A percentile compares a stretch with the other conserved stretches of the same genome.
These are phyloP conservation scores for Bipolaris victoriae DNA, from an alignment of 2,329 filamentous ascomycete genomes.

Conservation along the genomic window DNA sequence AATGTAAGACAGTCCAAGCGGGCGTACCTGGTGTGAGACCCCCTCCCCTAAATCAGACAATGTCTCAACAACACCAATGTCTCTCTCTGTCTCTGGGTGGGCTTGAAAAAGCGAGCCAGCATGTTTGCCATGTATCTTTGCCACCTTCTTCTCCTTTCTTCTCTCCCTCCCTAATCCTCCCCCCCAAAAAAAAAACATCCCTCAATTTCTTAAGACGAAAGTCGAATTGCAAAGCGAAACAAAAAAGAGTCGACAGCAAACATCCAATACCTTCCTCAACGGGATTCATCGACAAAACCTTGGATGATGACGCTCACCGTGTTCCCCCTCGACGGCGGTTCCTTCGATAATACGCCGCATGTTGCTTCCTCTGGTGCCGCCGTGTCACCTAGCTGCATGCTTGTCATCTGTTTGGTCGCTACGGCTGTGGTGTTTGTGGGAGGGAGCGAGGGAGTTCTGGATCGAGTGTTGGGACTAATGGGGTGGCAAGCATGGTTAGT, in stretches of 20 bases:
- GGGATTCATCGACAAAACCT: too few relatives aligned
- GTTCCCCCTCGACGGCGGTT: neutral
- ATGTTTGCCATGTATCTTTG: too few relatives aligned
- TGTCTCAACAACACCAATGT: neutral
- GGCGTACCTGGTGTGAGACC: neutral
- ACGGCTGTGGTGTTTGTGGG: neutral
- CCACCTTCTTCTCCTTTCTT: too few relatives aligned
- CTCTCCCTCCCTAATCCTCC: too few relatives aligned
- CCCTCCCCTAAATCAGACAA: neutral
- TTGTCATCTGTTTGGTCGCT: neutral
- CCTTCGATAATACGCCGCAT: neutral
- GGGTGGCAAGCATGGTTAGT: neutral
- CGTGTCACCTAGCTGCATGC: neutral
- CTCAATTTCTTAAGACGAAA: neutral
- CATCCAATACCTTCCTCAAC: too few relatives aligned
- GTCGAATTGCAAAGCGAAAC: neutral
- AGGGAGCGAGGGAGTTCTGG: neutral
- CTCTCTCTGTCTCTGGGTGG: neutral
- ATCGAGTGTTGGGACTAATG: neutral
- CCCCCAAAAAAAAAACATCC: neutral
- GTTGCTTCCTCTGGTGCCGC: neutral
- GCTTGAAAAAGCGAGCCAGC: too few relatives aligned
- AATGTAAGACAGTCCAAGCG: neutral
- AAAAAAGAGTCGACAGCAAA: neutral
- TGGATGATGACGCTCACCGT: neutral